Conservation (phyloP, 2,329 filamentous ascomycete genomes). For the Colletotrichum tanaceti region DNA sequence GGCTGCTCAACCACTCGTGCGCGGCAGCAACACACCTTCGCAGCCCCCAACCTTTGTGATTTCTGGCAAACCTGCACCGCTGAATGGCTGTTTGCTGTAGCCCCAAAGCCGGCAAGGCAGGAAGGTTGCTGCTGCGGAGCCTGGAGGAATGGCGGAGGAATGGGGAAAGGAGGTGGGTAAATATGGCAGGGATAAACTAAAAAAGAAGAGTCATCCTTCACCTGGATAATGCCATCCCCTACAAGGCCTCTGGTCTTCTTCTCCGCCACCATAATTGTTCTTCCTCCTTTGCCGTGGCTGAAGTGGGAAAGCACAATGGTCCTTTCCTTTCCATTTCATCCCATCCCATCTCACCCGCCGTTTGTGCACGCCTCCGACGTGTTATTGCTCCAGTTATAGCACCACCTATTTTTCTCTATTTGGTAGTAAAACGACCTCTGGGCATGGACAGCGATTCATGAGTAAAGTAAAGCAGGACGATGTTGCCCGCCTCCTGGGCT, state of each 20-base stretch:
- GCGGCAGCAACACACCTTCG: slow-evolving; percentile 35
- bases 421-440: slow-evolving; percentile 3
- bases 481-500: slow-evolving; percentile 2
- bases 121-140: slow-evolving; percentile 18
- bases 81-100: slow-evolving; percentile 37
- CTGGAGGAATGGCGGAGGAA: slow-evolving; percentile 12
- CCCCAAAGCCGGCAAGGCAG: slow-evolving; percentile 29
- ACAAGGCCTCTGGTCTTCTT: too few relatives aligned
- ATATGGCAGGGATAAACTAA: slow-evolving; percentile 5
- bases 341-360: slow-evolving; percentile 14
- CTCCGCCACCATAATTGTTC: slow-evolving; percentile 24
- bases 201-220: slow-evolving; percentile 18
- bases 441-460: slow-evolving; percentile 1
- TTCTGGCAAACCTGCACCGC: slow-evolving; percentile 28
- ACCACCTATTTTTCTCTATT: too few relatives aligned
- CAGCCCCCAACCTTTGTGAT: slow-evolving; percentile 27
- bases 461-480: not conserved
- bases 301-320: slow-evolving; percentile 1
- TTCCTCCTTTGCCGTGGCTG: not conserved
- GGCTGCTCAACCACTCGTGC: slow-evolving; percentile 27
- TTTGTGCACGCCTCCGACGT: slow-evolving; percentile 14
- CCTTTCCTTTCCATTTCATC: slow-evolving; percentile 2
- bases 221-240: too few relatives aligned
- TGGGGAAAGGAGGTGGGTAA: not conserved
- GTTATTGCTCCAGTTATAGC: slow-evolving; percentile 9